Evolutionary conservation across 441 rosid species (phyloP), one percentile per base, ranked within the genome.

Genomic region (Pelargonium myrrhifolium): DNA sequence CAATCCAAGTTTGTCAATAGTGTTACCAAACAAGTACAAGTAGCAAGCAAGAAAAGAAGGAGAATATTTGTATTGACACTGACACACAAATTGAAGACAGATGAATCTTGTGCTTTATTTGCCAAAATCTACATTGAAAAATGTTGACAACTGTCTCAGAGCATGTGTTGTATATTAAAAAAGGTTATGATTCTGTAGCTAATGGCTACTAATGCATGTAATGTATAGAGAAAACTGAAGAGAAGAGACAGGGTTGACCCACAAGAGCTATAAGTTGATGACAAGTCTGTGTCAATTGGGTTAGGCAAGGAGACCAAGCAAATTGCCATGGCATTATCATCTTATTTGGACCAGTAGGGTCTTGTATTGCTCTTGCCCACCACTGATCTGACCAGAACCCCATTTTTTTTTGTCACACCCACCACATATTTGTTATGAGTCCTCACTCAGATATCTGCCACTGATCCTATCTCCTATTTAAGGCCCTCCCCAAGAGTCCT

Each of bases 291-390:
- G 59, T 53, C 59, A 17, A 7, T 2, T n/a, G 59, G 63, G 53
- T 45, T 45, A 45, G 53, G 53, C 53, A 45, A 60, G 63, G 63
- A 14, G 63, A 60, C 63, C n/a, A 60, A 26, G 37, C 31, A 60
- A 21, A 60, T 60, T 21, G 63, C n/a, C 14, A 21, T 21, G 63
- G 37, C 31, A 21, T 22, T 60, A 28, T 60, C 63, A 22, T 60
- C 63, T 60, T 24, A 60, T 28, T 60, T 22, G 63, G 63, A 60
- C 59, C 63, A 60, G 63, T 60, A 12, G 63, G 63, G 17, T 14
- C 63, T 10, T 21, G 35, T 18, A 60, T 53, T 18, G 10, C 59
- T 15, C 59, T 53, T 53, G 59, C 59, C 59, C 59, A 31, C 35
- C 35, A 45, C 15, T 45, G 15, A 45, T 26, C 63, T 14, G 11